A percentile compares a stretch with the other conserved stretches of the same genome.
phyloP scores from a whole-genome alignment of 805 yeast species.

The Kodamaea restingae region DNA sequence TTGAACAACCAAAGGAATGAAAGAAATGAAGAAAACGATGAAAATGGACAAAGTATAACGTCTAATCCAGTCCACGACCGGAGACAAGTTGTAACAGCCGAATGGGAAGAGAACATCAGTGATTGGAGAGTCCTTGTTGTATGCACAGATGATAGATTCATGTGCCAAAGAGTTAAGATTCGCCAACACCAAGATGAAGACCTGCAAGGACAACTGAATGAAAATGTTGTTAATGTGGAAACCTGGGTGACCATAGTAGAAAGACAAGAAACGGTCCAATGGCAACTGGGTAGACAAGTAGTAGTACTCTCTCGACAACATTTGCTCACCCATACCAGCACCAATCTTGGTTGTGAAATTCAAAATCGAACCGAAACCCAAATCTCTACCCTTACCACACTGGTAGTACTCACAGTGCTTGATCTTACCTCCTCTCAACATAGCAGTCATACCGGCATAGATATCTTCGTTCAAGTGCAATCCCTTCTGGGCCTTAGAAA shows the following conservation, averaged over 20 bases:
- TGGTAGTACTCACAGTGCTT: constrained; percentile 85
- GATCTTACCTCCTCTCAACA: constrained; percentile 81
- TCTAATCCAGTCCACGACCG: constrained; percentile 77
- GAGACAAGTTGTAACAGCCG: constrained; percentile 71
- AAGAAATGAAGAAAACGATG: constrained; percentile 77
- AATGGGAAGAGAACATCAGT: constrained; percentile 63
- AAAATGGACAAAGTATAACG: constrained; percentile 78
- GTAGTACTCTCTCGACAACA: constrained; percentile 79
- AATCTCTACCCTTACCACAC: constrained; percentile 89
- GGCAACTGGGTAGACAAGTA: constrained; percentile 79
- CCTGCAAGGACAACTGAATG: constrained; percentile 69
- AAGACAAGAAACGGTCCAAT: constrained; percentile 73
- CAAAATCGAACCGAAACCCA: constrained; percentile 81
- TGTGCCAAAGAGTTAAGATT: constrained; percentile 72
- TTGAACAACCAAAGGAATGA: constrained; percentile 73
- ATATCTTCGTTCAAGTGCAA: constrained; percentile 84
- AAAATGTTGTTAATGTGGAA: constrained; percentile 79
- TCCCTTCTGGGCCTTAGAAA: constrained; percentile 83
- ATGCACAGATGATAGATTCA: constrained; percentile 65
- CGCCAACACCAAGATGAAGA: constrained; percentile 65
- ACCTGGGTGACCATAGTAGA: constrained; percentile 85
- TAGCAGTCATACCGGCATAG: constrained; percentile 82
- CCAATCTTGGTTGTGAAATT: constrained; percentile 86
- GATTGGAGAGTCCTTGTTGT: constrained; percentile 60
- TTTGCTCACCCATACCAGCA: constrained; percentile 92